Percentiles rank a stretch among this genome's conserved stretches.
phyloP scores from a whole-genome alignment of 1,284 basidiomycete species.

The Moniliella sp. region DNA sequence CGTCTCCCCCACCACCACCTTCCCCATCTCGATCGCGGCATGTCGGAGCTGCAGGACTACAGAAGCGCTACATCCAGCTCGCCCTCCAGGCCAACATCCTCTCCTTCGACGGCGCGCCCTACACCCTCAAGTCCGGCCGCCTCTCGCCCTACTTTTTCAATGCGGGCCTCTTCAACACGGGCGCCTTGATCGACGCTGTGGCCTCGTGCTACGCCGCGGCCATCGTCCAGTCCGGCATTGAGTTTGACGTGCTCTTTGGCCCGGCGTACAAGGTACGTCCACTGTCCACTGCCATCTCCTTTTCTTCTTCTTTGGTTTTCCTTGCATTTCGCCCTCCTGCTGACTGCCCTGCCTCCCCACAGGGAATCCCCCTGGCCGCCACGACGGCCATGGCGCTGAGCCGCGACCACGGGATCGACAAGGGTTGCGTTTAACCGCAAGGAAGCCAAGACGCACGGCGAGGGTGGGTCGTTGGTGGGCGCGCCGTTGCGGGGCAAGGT shows the following conservation, averaged over 20 bases:
- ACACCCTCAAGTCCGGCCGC: slow-evolving; percentile 57
- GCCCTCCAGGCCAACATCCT: slow-evolving; percentile 21
- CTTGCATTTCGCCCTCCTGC: too few species aligned
- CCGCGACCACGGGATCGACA: slow-evolving; percentile 43
- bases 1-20: too few species aligned
- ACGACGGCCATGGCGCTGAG: slow-evolving; percentile 56
- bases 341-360: not conserved
- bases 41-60: too few species aligned
- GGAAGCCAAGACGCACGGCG: slow-evolving; percentile 84
- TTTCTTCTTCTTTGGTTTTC: not conserved
- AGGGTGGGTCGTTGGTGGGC: slow-evolving; percentile 82
- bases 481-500: slow-evolving; percentile 54
- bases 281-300: not conserved
- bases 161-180: slow-evolving; percentile 59
- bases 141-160: slow-evolving; percentile 93
- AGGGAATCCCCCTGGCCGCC: slow-evolving; percentile 75
- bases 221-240: slow-evolving; percentile 40
- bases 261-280: slow-evolving; percentile 62
- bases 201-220: slow-evolving; percentile 62
- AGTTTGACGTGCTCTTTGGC: slow-evolving; percentile 77
- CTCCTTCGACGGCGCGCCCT: slow-evolving; percentile 25
- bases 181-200: slow-evolving; percentile 55
- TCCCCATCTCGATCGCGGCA: too few species aligned
- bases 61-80: slow-evolving; percentile 28
- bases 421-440: slow-evolving; percentile 84